Percentiles rank a stretch among this genome's conserved stretches.
These are phyloP conservation scores for Phylloboletellus chloephorus DNA, from an alignment of 1,284 basidiomycete species.

Conservation along the genomic window DNA sequence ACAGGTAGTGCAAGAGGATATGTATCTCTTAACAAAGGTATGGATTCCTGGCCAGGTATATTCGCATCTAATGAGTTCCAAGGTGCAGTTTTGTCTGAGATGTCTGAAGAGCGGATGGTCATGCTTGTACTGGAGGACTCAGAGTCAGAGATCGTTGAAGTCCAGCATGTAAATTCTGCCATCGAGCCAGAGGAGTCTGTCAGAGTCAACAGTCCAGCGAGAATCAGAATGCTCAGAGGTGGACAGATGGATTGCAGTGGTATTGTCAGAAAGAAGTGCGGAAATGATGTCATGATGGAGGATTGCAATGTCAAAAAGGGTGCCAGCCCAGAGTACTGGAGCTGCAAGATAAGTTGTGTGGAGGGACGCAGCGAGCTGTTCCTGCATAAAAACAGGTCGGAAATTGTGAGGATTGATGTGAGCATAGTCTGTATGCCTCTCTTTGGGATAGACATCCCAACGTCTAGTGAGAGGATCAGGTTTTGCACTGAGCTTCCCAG, in stretches of 20 bases:
- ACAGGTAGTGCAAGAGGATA: not conserved
- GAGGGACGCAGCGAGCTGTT: not conserved
- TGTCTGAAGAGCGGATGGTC: not conserved
- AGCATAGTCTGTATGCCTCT: constrained; percentile 12
- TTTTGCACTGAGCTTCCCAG: constrained; percentile 19
- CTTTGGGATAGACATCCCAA: constrained; percentile 12
- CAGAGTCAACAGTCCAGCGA: not conserved
- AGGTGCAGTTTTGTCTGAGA: not conserved
- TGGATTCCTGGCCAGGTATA: not conserved
- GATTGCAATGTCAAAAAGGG: not conserved
- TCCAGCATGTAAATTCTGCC: constrained; percentile 22
- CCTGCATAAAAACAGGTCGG: not conserved
- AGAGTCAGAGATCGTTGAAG: not conserved
- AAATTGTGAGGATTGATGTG: constrained; percentile 15
- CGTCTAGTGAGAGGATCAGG: constrained; percentile 28
- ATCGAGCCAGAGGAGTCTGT: not conserved
- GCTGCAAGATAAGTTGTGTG: not conserved
- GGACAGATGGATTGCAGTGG: no score
- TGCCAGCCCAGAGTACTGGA: not conserved
- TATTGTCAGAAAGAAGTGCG: constrained; percentile 6
- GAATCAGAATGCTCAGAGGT: no score
- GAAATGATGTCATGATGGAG: constrained; percentile 5
- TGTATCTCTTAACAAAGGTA: not conserved
- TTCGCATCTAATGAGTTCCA: not conserved
- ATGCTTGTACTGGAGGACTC: not conserved